These are phyloP conservation scores for Chaetomium globosum DNA, from an alignment of 2,329 filamentous ascomycete species.

Conservation along the genomic window DNA sequence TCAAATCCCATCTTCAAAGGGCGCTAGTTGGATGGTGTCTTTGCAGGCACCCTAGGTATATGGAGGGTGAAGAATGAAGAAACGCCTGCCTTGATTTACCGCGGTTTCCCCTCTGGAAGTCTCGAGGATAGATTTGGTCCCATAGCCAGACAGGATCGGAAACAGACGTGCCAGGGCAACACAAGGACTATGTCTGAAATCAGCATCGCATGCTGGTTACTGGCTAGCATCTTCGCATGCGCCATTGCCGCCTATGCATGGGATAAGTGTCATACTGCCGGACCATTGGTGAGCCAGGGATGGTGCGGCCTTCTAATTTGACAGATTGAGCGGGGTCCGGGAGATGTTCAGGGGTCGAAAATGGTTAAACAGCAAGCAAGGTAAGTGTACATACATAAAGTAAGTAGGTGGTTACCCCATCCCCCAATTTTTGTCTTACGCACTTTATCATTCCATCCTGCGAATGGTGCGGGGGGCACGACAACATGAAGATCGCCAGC, in stretches of 20 bases:
- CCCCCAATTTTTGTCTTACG: neutral
- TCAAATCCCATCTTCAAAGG: neutral
- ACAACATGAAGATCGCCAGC: neutral
- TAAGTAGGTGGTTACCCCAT: neutral
- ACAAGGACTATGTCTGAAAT: neutral
- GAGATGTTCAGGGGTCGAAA: constrained; percentile 7
- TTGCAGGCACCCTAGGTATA: too few relatives aligned
- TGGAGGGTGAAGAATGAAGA: too few relatives aligned
- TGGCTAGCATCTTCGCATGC: neutral
- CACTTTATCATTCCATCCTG: neutral
- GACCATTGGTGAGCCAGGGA: constrained; percentile 7
- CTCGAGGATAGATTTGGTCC: too few relatives aligned
- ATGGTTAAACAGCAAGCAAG: neutral
- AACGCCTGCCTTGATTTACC: too few relatives aligned
- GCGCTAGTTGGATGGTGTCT: too few relatives aligned
- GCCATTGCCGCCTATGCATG: constrained; percentile 5
- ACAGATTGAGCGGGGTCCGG: constrained; percentile 13
- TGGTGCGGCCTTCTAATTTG: neutral
- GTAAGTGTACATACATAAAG: neutral
- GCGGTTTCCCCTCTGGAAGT: too few relatives aligned
- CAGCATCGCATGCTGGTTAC: neutral
- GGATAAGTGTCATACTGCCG: neutral
- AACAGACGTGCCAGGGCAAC: neutral
- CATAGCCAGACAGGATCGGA: neutral
- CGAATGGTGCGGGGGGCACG: neutral